phyloP scores from a whole-genome alignment of 2,329 filamentous ascomycete species.

The Talaromyces piceae region DNA sequence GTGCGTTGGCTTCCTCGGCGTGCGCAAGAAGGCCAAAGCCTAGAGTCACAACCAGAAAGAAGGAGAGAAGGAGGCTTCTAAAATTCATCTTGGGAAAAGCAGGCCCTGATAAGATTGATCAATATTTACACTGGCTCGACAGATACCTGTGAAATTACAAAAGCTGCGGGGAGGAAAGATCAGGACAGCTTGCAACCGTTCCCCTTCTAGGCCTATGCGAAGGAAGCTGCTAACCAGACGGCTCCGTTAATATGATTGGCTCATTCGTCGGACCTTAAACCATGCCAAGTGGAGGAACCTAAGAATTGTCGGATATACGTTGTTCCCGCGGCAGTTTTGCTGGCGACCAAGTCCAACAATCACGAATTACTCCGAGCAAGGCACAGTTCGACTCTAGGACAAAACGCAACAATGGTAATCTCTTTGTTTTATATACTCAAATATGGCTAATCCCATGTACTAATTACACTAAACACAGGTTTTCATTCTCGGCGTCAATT shows the following conservation, averaged over 20 bases:
- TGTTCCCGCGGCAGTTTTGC: slow-evolving; percentile 17
- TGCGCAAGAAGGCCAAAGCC: slow-evolving; percentile 61
- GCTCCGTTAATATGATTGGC: too few species aligned
- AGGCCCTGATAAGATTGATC: slow-evolving; percentile 1
- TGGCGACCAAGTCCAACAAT: too few species aligned
- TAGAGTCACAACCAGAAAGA: slow-evolving; percentile 68
- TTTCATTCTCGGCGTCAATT: slow-evolving; percentile 80
- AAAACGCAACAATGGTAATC: slow-evolving; percentile 4
- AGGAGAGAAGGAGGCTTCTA: slow-evolving; percentile 44
- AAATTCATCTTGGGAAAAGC: slow-evolving; percentile 29
- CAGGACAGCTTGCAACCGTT: slow-evolving; percentile 11
- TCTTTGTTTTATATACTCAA: too few species aligned
- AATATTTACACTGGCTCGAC: neutral
- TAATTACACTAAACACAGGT: too few species aligned
- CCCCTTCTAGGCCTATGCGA: slow-evolving; percentile 7
- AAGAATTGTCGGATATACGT: slow-evolving; percentile 24
- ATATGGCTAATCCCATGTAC: too few species aligned
- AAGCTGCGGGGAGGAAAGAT: neutral
- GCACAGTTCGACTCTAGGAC: neutral
- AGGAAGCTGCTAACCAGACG: neutral
- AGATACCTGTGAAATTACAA: too few species aligned
- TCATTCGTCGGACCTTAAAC: neutral
- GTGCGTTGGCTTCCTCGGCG: slow-evolving; percentile 61
- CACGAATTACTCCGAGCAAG: too few species aligned
- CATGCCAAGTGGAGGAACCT: neutral